Base-by-base conservation (phyloP, 371 early-diverging fungal genomes). In the Mortierella sp. region DNA sequence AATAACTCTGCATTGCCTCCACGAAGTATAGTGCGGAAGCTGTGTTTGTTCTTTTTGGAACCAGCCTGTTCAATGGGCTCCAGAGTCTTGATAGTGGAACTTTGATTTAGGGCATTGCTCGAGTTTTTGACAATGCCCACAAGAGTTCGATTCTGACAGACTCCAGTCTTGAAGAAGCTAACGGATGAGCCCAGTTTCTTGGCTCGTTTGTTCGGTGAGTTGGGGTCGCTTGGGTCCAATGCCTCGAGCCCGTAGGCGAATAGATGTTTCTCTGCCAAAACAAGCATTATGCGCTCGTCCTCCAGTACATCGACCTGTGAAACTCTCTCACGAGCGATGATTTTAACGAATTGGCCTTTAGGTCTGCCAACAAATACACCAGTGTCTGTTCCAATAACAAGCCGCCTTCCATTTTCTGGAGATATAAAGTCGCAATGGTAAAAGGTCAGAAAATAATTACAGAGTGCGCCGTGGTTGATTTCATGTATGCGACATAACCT, bases 251-350 rank as follows among this genome's bases (percentile, higher is more conserved):
- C 91, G 69, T 90, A 96, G 4, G 93, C 88, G 53, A 89, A 90
- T 45, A 97, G 83, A 10, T 86, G 92, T 77, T 94, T 94, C 74
- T 96, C 97, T 63, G 96, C 90, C 16, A 97, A 86, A 5, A 96
- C 88, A 28, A 96, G 86, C 52, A 97, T 83, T 48, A 94, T 85
- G 22, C 91, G 92, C 67, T 89, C 88, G 24, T 90, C 88, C 71
- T 93, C 93, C 43, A 96, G 75, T 4, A 96, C 90, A 71, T 96
- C 96, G 53, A 97, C 89, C 80, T 97, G 96, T n/a, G 89, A 87
- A 16, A 97, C 92, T 70, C 92, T 92, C 57, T 96, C 96, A 65
- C 95, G 84, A 19, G 91, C 88, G 58, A 97, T 72, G 38, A 93
- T 88, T 52, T 89, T 87, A 53, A 87, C 70, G 38, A 88, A 77